Evolutionary conservation across 2,329 filamentous ascomycete genomes (phyloP).

Genomic region (Hypoxylon sp.): DNA sequence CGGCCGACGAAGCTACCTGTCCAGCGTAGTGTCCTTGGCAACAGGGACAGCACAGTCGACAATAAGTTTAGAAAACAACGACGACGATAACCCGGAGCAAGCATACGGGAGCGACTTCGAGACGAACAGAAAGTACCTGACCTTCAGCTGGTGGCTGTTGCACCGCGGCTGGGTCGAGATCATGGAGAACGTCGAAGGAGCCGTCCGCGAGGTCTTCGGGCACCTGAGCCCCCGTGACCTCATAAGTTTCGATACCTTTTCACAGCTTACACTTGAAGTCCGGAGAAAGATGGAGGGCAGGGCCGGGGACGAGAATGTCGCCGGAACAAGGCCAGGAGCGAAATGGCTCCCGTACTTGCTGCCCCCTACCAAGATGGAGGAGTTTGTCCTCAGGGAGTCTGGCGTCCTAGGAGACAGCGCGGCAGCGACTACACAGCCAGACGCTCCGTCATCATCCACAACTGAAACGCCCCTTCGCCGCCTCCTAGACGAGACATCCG

Average conservation of each 20-base stretch:
- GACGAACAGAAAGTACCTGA: conserved; percentile 93
- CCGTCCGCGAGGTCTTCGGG: conserved; percentile 92
- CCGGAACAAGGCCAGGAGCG: conserved; percentile 58
- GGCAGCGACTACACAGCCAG: conserved; percentile 55
- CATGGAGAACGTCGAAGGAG: conserved; percentile 84
- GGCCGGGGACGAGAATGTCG: conserved; percentile 55
- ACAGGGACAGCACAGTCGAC: conserved; percentile 79
- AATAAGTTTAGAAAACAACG: conserved; percentile 93
- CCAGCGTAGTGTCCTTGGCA: conserved; percentile 92
- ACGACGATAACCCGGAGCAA: conserved; percentile 87
- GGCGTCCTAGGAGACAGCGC: conserved; percentile 75
- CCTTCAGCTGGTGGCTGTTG: conserved; percentile 98
- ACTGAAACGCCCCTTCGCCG: conserved; percentile 75
- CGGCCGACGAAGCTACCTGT: conserved; percentile 93
- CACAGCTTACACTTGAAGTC: conserved; percentile 85
- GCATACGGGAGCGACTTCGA: conserved; percentile 94
- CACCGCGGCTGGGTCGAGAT: conserved; percentile 90
- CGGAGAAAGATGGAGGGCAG: conserved; percentile 86
- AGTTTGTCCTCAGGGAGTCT: conserved; percentile 86
- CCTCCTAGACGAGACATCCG: conserved; percentile 94
- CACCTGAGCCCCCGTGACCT: conserved; percentile 89
- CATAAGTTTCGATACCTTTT: conserved; percentile 83
- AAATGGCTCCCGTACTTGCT: conserved; percentile 90
- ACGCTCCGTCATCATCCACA: conserved; percentile 45
- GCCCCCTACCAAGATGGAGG: conserved; percentile 83